A percentile compares a stretch with the other conserved stretches of the same genome.
Conservation (phyloP, 2,329 filamentous ascomycete genomes). For the Aspergillus quadrilineatus region DNA sequence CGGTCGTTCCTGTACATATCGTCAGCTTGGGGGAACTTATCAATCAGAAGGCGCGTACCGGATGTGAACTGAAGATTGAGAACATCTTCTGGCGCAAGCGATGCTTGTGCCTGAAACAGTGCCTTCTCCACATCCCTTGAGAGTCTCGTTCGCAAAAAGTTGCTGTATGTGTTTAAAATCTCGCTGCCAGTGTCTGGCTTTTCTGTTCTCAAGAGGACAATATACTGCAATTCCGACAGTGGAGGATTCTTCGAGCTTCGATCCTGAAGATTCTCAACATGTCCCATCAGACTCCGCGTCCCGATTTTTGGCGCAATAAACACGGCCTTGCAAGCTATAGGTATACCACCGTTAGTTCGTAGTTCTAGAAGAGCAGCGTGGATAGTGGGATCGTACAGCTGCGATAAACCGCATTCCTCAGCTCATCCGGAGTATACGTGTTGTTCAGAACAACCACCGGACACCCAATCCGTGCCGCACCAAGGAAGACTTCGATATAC, state of each 20-base stretch:
- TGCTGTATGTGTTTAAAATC: not conserved
- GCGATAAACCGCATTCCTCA: constrained; percentile 19
- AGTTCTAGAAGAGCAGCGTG: not conserved
- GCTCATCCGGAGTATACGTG: constrained; percentile 29
- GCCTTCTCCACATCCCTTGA: not conserved
- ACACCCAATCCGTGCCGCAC: constrained; percentile 33
- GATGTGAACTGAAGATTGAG: constrained; percentile 69
- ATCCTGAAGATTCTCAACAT: constrained; percentile 21
- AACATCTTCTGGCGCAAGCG: constrained; percentile 60
- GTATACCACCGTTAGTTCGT: not conserved
- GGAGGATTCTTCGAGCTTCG: not conserved
- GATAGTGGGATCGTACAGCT: constrained; percentile 20
- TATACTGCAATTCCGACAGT: constrained; percentile 17
- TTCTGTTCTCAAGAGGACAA: constrained; percentile 13
- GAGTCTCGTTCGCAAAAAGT: not conserved
- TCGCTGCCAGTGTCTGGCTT: not conserved
- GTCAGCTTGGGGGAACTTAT: too few species aligned
- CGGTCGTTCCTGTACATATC: constrained; percentile 57
- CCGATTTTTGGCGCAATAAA: constrained; percentile 27
- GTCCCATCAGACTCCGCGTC: constrained; percentile 16
- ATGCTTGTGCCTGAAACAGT: constrained; percentile 10
- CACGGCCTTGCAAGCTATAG: constrained; percentile 27
- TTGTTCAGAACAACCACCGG: constrained; percentile 35
- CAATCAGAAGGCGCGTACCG: constrained; percentile 12
- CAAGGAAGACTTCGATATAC: constrained; percentile 60